Evolutionary conservation across 164 flowering plant species (phyloP), one percentile per base, ranked within the genome.

Genomic region (Pachysandra terminalis): DNA sequence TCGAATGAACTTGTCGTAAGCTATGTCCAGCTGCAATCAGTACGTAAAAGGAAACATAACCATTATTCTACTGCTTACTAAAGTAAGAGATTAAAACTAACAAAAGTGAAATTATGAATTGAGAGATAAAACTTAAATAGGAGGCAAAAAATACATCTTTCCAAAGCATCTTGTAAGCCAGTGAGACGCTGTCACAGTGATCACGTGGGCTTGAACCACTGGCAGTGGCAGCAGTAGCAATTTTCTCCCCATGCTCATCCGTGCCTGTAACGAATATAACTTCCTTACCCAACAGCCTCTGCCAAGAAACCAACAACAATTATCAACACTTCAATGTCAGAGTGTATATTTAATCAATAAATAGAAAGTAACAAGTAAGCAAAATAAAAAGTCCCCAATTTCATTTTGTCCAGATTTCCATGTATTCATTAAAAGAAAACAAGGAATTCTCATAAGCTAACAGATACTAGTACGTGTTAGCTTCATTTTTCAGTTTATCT

Each of bases 191-290:
- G 68, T 91, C 86, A 75, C 98, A 91, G 65, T 95, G 98, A 51
- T 90, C 89, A 63, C 71, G 77, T 12, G 97, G 97, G 60, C 77
- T 84, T 71, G 86, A 78, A 68, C 94, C 97, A 66, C 67, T 9
- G 37, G 85, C 85, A 79, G 90, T 75, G 14, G 98, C 97, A 59
- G 97, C 92, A 35, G 86, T 74, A 32, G 97, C 97, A 74, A 95
- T 92, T 80, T 95, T 92, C 78, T 95, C 99, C 49, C 99, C 99
- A 69, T 95, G 99, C 75, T 95, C 97, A 74, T 95, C 97, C 2
- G 99, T 95, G 51, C 99, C 99, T 0, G 98, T 92, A 8, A 95
- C 73, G 66, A 95, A 89, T 69, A 88, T 86, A 61, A 95, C 97
- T 69, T 87, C 85, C 80, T 89, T 95, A 26, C 90, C 90, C 23